Base-by-base conservation (phyloP, 2,329 filamentous ascomycete genomes). In the Colletotrichum filicis region DNA sequence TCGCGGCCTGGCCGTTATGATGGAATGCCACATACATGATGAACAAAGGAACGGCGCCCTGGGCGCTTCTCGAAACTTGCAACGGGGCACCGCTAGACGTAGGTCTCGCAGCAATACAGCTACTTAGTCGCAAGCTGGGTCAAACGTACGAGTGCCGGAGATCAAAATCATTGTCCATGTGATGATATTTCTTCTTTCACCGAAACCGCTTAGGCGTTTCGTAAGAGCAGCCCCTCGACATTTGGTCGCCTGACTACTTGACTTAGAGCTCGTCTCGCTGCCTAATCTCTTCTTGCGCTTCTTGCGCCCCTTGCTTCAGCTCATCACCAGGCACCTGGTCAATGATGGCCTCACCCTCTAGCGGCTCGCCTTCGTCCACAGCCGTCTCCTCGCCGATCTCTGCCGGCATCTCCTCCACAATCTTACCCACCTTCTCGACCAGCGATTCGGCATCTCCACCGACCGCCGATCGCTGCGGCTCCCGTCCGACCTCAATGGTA, bases 401-500 rank as follows among this genome's bases (percentile, higher is more conserved):
- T 37, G 53, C 55, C 35, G 65, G 65, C 37, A 74, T 77, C 30
- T 77, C 76, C 42, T 74, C 86, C 59, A 91, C 85, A 57, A 90
- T 86, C 77, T 85, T 87, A 46, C 86, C 87, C 24, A 94, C 84
- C 74, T 89, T 80, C 46, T 90, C 88, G 8, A 87, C 79, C 76
- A 90, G 78, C 8, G 84, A 83, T 14, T 85, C 85, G 12, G 77
- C 78, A 24, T 81, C 81, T 1, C 73, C 78, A 19, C 77, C 77
- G 26, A 53, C 74, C 35, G 76, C 75, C 16, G 65, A 71, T 16
- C 63, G 76, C 28, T 81, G 75, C 24, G 74, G 75, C 49, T 74
- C 77, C 7, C 75, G 78, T 80, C 77, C 83, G 74, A 83, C 90
- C 82, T 81, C 86, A 76, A 80, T 86, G 79, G 82, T 92, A 78